Base-by-base conservation (phyloP, 495 filamentous ascomycete genomes). In the Daldinia decipiens region DNA sequence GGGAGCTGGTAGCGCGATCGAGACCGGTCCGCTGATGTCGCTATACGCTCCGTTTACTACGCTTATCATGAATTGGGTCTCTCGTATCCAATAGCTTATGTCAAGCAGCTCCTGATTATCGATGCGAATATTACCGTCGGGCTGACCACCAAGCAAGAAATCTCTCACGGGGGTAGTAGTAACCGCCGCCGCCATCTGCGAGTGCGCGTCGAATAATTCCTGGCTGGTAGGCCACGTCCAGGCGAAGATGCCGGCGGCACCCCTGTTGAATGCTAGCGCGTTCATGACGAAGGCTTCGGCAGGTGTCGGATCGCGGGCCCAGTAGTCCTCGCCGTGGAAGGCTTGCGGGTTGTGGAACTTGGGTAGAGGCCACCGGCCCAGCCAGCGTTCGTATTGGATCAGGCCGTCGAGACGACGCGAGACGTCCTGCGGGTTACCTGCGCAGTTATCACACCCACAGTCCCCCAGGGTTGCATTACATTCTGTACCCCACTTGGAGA, bases 391-490 rank as follows among this genome's bases (percentile, higher is more conserved):
- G 68, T 87, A 89, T 2, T 27, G 26, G 3, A 77, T 68, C 24
- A 87, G 79, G 11, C 74, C 76, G 58, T 91, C 87, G 2, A 91
- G 75, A 0, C 89, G 83, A 2, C 66, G 59, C 0, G 82, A 71
- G 12, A 91, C 86, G 72, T 92, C 90, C 4, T 79, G 77, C 19
- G 91, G 79, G 5, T 72, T 67, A 6, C 88, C 87, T 0, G 70
- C 59, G 74, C 90, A 93, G 74, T 89, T 86, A 71, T 93, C 90
- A 77, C 91, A 92, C 31, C 90, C 90, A 74, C 90, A 92, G 77
- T 88, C 87, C 50, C 91, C 91, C 40, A 91, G 87, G 0, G 90
- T 92, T 0, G 77, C 53, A 68, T 92, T 92, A 74, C 89, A 91
- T 0, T 75, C 74, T 0, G 87, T 89, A 36, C 76, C 72, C 84